Base-by-base conservation (phyloP, 257 asterid species). In the Capsicum pubescens region DNA sequence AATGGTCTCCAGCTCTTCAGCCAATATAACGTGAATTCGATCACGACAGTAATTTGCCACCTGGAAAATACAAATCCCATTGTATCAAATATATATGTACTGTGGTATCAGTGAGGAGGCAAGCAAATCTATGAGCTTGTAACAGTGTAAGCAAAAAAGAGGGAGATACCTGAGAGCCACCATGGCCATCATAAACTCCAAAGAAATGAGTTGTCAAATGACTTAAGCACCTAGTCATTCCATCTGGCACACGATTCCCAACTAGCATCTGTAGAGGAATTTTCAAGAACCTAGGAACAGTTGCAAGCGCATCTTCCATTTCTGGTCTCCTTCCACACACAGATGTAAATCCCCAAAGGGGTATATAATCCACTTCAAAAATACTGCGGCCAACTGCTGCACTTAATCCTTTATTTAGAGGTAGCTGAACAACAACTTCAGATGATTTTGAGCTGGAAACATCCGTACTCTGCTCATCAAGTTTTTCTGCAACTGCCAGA, bases 171-270 rank as follows among this genome's bases (percentile, higher is more conserved):
- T 96, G 98, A 83, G 91, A 92, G 83, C 99, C 99, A 66, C 98
- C 99, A 86, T 96, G 99, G 80, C 99, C 99, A 86, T 96, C 99
- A 81, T 96, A 94, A 21, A 96, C 99, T 46, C 97, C 99, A 83
- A 92, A 96, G 90, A 96, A 96, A 90, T 96, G 99, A 36, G 94
- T 91, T 0, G 97, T 90, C 87, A 94, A 74, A 86, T 96, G 97
- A 72, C 95, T 92, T 55, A 94, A 89, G 54, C 83, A 82, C 58
- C 92, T 82, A 2, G 66, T 85, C 57, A 80, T 84, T 52, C 94
- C 94, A 87, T 93, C 94, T 66, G 86, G 57, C 9, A 78, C 86
- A 48, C 86, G 91, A 82, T 90, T 91, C 14, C 94, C 95, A 48
- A 86, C 84, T 36, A 96, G 90, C 94, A 94, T 88, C 61, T 79